Evolutionary conservation across 1,139 yeast genomes (phyloP).

Genomic region (Kodamaea fungicola): DNA sequence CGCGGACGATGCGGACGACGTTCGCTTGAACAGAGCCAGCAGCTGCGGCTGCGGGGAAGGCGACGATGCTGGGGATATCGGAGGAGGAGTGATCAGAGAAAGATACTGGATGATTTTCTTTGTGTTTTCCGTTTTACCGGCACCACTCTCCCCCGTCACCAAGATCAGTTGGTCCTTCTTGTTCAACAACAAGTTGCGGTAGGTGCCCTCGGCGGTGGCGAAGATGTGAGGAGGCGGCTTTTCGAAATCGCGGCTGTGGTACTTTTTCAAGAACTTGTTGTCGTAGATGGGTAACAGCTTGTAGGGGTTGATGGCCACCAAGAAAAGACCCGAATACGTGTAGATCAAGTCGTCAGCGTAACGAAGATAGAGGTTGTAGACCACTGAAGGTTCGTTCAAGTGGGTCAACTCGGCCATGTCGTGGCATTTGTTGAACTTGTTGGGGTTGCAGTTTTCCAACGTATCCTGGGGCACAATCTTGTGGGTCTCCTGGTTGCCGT

Average conservation of each 20-base stretch:
- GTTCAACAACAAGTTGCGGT: constrained; percentile 66
- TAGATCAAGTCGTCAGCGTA: constrained; percentile 79
- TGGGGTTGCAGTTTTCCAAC: constrained; percentile 77
- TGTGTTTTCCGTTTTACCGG: constrained; percentile 98
- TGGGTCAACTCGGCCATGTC: constrained; percentile 97
- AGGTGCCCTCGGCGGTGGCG: constrained; percentile 88
- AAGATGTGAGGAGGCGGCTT: constrained; percentile 81
- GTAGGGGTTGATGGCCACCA: constrained; percentile 96
- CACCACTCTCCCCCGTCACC: constrained; percentile 98
- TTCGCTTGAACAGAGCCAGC: constrained; percentile 2
- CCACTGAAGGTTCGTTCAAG: constrained; percentile 90
- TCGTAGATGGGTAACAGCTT: constrained; percentile 73
- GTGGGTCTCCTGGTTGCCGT: constrained; percentile 39
- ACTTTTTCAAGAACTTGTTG: constrained; percentile 51
- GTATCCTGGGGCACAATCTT: constrained; percentile 31
- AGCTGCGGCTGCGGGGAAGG: constrained; percentile 7
- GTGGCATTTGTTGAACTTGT: constrained; percentile 85
- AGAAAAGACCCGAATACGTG: constrained; percentile 74
- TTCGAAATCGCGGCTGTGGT: constrained; percentile 45
- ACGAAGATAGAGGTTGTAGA: constrained; percentile 74
- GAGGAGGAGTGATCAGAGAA: constrained; percentile 59
- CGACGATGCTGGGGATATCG: constrained; percentile 3
- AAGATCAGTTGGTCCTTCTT: constrained; percentile 82
- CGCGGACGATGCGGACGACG: constrained; percentile 6
- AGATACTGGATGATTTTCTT: constrained; percentile 91